A percentile compares a stretch with the other conserved stretches of the same genome.
Evolutionary conservation across 805 yeast species (phyloP).

Genomic region (Kazachstania viticola): DNA sequence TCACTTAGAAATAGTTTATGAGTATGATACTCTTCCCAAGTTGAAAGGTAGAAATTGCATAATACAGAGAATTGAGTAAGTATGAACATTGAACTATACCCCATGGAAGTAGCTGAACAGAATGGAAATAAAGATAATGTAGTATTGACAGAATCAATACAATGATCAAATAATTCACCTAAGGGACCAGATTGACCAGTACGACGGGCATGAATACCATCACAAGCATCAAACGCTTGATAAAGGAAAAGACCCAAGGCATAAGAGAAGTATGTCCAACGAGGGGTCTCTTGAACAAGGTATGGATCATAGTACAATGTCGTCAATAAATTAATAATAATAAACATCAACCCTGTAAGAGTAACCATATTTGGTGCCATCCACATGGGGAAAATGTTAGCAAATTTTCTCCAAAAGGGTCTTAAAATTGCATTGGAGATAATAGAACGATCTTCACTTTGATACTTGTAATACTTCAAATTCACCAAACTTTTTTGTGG

Average conservation of each 20-base stretch:
- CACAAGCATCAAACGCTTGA: slow-evolving; percentile 94
- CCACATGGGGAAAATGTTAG: slow-evolving; percentile 63
- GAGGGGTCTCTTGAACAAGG: slow-evolving; percentile 48
- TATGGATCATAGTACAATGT: slow-evolving; percentile 68
- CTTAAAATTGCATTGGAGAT: slow-evolving; percentile 68
- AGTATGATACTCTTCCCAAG: slow-evolving; percentile 96
- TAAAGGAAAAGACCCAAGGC: slow-evolving; percentile 80
- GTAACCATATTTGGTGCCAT: slow-evolving; percentile 94
- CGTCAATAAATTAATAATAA: slow-evolving; percentile 49
- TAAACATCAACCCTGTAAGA: slow-evolving; percentile 62
- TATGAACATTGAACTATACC: slow-evolving; percentile 50
- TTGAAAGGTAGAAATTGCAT: slow-evolving; percentile 76
- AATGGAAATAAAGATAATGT: slow-evolving; percentile 68
- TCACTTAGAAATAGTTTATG: slow-evolving; percentile 68
- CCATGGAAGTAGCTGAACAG: slow-evolving; percentile 65
- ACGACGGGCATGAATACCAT: slow-evolving; percentile 89
- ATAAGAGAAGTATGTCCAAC: slow-evolving; percentile 68
- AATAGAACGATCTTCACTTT: slow-evolving; percentile 73
- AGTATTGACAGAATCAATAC: slow-evolving; percentile 67
- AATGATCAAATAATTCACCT: slow-evolving; percentile 92
- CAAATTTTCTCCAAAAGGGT: slow-evolving; percentile 72
- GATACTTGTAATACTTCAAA: slow-evolving; percentile 49
- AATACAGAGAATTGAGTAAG: slow-evolving; percentile 62
- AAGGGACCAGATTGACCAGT: slow-evolving; percentile 94
- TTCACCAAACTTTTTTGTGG: slow-evolving; percentile 40